Conservation (phyloP, 2,329 filamentous ascomycete genomes). For the Teratosphaeria epicoccoides region DNA sequence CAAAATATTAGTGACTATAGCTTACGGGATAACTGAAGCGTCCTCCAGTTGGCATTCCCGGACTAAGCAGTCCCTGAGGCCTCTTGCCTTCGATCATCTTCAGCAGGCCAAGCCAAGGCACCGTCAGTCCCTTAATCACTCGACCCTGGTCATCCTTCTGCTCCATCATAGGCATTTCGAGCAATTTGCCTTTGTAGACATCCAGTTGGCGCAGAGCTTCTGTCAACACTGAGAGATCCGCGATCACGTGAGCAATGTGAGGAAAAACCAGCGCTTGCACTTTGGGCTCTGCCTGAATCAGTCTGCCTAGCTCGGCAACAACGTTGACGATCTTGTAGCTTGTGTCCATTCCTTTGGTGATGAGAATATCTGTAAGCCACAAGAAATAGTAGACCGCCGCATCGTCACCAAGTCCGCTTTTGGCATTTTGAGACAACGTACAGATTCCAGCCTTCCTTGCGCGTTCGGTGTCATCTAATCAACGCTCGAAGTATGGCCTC, state of each 20-base stretch:
- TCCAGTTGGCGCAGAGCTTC: conserved; percentile 38
- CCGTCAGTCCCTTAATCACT: too few relatives aligned
- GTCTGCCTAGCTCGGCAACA: conserved; percentile 41
- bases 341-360: conserved; percentile 26
- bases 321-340: conserved; percentile 14
- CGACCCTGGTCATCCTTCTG: too few relatives aligned
- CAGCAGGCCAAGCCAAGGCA: too few relatives aligned
- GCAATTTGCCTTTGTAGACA: conserved; percentile 27
- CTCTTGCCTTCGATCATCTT: too few relatives aligned
- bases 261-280: conserved; percentile 5
- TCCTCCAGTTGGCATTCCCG: too few relatives aligned
- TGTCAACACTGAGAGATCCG: conserved; percentile 37
- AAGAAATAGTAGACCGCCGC: too few relatives aligned
- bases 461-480: background rate
- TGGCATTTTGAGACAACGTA: background rate
- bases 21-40: too few relatives aligned
- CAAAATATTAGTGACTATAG: too few relatives aligned
- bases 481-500: background rate
- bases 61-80: too few relatives aligned
- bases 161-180: background rate
- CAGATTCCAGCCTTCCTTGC: background rate
- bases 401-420: conserved; percentile 14
- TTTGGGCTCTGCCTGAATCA: conserved; percentile 21
- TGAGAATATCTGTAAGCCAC: too few relatives aligned
- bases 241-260: conserved; percentile 23